Percentiles rank a stretch among this genome's conserved stretches.
Evolutionary conservation across 208 protist genomes (phyloP).

Genomic region (Leishmania tarentolae): DNA sequence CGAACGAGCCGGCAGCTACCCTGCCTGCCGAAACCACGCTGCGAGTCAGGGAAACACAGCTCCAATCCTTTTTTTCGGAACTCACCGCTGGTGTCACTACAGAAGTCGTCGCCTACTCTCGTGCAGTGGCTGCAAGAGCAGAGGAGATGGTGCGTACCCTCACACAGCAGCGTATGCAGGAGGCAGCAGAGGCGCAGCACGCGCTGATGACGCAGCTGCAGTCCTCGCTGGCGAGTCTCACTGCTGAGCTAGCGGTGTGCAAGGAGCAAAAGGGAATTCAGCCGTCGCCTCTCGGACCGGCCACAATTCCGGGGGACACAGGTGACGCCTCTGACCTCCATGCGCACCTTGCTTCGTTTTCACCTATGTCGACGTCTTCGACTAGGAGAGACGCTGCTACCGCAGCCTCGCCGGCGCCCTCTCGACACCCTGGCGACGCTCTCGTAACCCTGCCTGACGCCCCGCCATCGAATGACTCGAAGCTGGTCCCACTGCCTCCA

Average conservation of each 20-base stretch:
- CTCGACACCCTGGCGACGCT: neutral
- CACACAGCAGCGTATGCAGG: slow-evolving; percentile 2
- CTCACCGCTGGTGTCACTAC: slow-evolving; percentile 8
- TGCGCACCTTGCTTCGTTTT: neutral
- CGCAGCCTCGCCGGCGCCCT: neutral
- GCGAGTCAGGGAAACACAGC: neutral
- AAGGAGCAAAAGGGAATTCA: neutral
- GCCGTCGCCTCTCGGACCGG: neutral
- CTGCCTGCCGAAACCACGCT: neutral
- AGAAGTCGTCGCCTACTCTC: slow-evolving; percentile 10
- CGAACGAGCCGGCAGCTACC: neutral
- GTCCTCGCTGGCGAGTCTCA: neutral
- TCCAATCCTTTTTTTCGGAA: slow-evolving; percentile 13
- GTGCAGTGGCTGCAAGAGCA: slow-evolving; percentile 3
- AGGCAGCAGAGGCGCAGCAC: slow-evolving; percentile 11
- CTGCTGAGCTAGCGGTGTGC: neutral
- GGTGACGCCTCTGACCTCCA: neutral
- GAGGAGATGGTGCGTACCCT: slow-evolving; percentile 8
- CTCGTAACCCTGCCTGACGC: neutral
- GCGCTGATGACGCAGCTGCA: slow-evolving; percentile 3
- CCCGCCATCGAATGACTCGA: slow-evolving; percentile 3
- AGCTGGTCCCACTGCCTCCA: neutral
- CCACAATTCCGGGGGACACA: neutral
- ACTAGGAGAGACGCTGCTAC: neutral
- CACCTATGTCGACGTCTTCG: neutral